A percentile compares a stretch with the other conserved stretches of the same genome.
phyloP scores from a whole-genome alignment of 371 early-diverging fungal species.

The Mortierella sp. region DNA sequence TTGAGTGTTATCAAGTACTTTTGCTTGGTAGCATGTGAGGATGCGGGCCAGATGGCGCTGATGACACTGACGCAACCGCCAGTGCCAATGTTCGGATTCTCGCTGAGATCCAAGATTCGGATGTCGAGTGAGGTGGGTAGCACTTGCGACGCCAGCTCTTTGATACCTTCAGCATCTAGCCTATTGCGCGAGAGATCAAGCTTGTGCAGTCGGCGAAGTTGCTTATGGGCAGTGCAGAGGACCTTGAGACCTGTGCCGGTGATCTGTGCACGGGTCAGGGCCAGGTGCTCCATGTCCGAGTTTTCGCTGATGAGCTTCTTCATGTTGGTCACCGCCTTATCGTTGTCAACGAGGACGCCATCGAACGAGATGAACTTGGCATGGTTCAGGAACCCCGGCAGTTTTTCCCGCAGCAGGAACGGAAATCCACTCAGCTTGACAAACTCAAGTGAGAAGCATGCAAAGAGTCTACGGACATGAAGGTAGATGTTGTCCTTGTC shows the following conservation, averaged over 20 bases:
- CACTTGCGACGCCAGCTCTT: slow-evolving; percentile 27
- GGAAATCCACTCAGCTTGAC: slow-evolving; percentile 41
- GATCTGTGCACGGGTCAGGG: slow-evolving; percentile 27
- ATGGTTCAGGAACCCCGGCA: slow-evolving; percentile 31
- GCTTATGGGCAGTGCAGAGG: slow-evolving; percentile 32
- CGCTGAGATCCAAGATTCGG: slow-evolving; percentile 30
- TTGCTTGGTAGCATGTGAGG: slow-evolving; percentile 20
- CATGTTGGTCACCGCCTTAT: slow-evolving; percentile 50
- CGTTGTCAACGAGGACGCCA: slow-evolving; percentile 46
- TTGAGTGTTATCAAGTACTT: slow-evolving; percentile 22
- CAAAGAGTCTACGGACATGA: slow-evolving; percentile 41
- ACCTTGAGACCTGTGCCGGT: slow-evolving; percentile 46
- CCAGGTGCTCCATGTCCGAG: slow-evolving; percentile 39
- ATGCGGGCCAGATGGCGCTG: slow-evolving; percentile 37
- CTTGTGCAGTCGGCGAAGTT: slow-evolving; percentile 30
- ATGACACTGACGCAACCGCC: slow-evolving; percentile 25
- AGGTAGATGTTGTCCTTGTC: slow-evolving; percentile 50
- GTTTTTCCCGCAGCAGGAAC: slow-evolving; percentile 38
- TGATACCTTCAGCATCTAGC: slow-evolving; percentile 40
- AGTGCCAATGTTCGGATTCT: slow-evolving; percentile 42
- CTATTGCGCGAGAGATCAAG: slow-evolving; percentile 40
- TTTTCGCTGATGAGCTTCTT: slow-evolving; percentile 45
- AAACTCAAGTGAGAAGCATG: slow-evolving; percentile 31
- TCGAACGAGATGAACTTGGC: slow-evolving; percentile 38
- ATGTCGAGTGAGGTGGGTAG: slow-evolving; percentile 34